A percentile compares a stretch with the other conserved stretches of the same genome.
Evolutionary conservation across 2,329 filamentous ascomycete species (phyloP).

Genomic region (Colletotrichum lini): DNA sequence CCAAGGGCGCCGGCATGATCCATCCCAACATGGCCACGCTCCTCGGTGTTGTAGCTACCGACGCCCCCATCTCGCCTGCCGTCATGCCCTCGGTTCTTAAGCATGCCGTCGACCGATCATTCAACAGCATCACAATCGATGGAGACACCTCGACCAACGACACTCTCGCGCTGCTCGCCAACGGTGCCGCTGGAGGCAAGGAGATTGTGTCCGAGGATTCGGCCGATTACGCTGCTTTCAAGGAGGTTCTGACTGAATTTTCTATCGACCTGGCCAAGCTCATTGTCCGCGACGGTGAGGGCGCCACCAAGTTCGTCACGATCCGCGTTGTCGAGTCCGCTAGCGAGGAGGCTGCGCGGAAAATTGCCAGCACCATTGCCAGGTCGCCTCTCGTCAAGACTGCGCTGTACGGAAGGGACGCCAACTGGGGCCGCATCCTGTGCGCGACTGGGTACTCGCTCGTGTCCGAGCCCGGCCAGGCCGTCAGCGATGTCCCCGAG

Average conservation of each 20-base stretch:
- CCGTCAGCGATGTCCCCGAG: conserved; percentile 72
- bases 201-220: conserved; percentile 69
- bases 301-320: conserved; percentile 97
- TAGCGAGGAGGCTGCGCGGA: conserved; percentile 78
- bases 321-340: conserved; percentile 85
- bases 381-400: conserved; percentile 96
- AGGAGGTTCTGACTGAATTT: conserved; percentile 80
- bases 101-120: conserved; percentile 84
- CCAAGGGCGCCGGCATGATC: conserved; percentile 99
- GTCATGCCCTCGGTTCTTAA: conserved; percentile 80
- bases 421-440: conserved; percentile 98
- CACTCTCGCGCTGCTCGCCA: conserved; percentile 93
- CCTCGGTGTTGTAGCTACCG: conserved; percentile 91
- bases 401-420: conserved; percentile 95
- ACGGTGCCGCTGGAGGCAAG: conserved; percentile 87
- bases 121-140: conserved; percentile 97
- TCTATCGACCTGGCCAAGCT: conserved; percentile 89
- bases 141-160: conserved; percentile 99
- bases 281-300: conserved; percentile 95
- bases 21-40: conserved; percentile 99
- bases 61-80: conserved; percentile 81
- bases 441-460: conserved; percentile 91
- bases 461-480: conserved; percentile 70
- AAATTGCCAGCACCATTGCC: conserved; percentile 90
- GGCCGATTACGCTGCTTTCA: conserved; percentile 79